These are phyloP conservation scores for Hyphopichia wangnamkhiaoensis DNA, from an alignment of 1,139 yeast species.

Conservation along the genomic window DNA sequence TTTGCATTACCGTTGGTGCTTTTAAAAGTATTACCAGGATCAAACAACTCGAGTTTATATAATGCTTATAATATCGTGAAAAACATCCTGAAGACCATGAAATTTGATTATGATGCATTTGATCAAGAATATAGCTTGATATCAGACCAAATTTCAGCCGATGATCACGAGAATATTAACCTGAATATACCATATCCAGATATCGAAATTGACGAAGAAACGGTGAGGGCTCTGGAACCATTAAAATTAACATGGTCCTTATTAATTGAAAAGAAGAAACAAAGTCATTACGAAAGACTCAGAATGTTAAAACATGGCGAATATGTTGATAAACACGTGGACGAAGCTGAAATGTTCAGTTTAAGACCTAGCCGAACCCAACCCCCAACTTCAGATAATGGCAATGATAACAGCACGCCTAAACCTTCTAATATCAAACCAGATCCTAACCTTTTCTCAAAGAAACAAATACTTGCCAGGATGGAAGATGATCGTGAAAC, in stretches of 20 bases:
- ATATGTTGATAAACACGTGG: slow-evolving; percentile 23
- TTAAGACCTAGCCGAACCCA: slow-evolving; percentile 9
- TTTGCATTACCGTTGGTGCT: slow-evolving; percentile 48
- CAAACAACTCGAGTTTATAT: slow-evolving; percentile 49
- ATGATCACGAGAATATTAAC: slow-evolving; percentile 37
- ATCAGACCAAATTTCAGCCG: slow-evolving; percentile 28
- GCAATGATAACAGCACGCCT: slow-evolving; percentile 18
- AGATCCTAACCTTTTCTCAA: slow-evolving; percentile 32
- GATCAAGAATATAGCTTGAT: slow-evolving; percentile 28
- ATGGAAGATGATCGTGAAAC: slow-evolving; percentile 90
- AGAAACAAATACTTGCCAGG: slow-evolving; percentile 63
- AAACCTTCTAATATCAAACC: neutral
- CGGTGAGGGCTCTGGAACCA: slow-evolving; percentile 26
- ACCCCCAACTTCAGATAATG: no score
- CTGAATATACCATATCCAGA: slow-evolving; percentile 36
- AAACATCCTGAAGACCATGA: slow-evolving; percentile 39
- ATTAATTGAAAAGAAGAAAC: slow-evolving; percentile 46
- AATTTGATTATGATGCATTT: slow-evolving; percentile 28
- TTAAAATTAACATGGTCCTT: slow-evolving; percentile 50
- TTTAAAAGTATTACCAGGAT: slow-evolving; percentile 52
- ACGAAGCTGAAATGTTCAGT: slow-evolving; percentile 33
- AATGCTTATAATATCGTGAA: slow-evolving; percentile 41
- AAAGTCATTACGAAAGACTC: slow-evolving; percentile 51
- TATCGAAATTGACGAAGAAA: slow-evolving; percentile 23
- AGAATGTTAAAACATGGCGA: slow-evolving; percentile 32